Evolutionary conservation across 2,329 filamentous ascomycete species (phyloP).

Genomic region (Calonectria pauciramosa): DNA sequence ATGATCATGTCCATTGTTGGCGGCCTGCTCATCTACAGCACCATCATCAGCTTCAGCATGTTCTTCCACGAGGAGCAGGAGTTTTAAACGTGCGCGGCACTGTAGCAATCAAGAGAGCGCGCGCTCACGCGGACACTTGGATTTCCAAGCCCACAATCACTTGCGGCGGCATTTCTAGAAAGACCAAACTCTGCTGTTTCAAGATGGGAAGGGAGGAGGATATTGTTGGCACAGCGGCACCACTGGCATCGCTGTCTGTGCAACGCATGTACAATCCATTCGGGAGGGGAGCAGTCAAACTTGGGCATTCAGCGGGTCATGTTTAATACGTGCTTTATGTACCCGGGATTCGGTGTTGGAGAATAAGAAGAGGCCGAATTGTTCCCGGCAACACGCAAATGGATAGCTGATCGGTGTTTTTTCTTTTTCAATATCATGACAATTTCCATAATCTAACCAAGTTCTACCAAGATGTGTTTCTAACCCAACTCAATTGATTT

Average conservation of each 20-base stretch:
- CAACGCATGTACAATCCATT: conserved; percentile 42
- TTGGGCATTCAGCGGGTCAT: conserved; percentile 39
- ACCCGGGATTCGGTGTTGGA: conserved; percentile 22
- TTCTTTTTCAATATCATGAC: conserved; percentile 18
- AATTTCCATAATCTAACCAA: conserved; percentile 24
- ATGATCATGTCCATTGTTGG: conserved; percentile 97
- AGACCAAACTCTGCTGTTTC: not conserved
- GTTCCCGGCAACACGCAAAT: conserved; percentile 12
- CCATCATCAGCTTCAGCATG: conserved; percentile 97
- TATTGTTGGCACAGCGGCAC: conserved; percentile 25
- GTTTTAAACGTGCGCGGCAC: conserved; percentile 69
- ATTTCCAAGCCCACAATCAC: not conserved
- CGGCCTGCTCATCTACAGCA: conserved; percentile 95
- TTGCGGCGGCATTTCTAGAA: not conserved
- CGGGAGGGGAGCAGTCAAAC: conserved; percentile 21
- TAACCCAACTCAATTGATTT: conserved; percentile 16
- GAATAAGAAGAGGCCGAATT: conserved; percentile 16
- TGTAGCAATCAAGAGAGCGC: not conserved
- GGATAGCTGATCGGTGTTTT: conserved; percentile 24
- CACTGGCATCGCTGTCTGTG: conserved; percentile 22
- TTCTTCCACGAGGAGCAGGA: conserved; percentile 99
- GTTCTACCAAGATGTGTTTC: conserved; percentile 7
- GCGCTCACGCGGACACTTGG: not conserved
- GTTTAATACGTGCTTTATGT: conserved; percentile 27
- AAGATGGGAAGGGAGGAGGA: not conserved